Base-by-base conservation (phyloP, 2,329 filamentous ascomycete species). In the Fusarium sp. region DNA sequence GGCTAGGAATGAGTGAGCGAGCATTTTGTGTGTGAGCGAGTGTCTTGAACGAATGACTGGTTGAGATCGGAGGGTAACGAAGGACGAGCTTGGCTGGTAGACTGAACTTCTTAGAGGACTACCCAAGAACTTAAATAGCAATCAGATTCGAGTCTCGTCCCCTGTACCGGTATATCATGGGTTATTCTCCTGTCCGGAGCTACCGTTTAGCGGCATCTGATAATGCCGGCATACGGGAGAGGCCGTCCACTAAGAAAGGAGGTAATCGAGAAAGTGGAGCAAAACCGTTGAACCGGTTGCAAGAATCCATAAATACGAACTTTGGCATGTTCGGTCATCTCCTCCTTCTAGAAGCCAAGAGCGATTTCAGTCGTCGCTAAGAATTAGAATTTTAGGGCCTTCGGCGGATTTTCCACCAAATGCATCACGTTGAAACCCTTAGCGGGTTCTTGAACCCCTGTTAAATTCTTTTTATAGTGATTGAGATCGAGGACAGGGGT, bases 301-400 rank as follows among this genome's bases (percentile, higher is more conserved):
- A 17, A 35, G 33, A 13, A 44, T 45, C 49, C 20, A 42, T 33
- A 25, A 55, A 49, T 47, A 68, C 63, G 65, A 68, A 17, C 31
- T 54, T 4, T 5, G 4, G 4, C 14, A 6, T 46, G 1, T 4
- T 54, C 54, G 63, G 47, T 8, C 27, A 39, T 45, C 9, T 41
- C 22, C 53, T 46, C 2, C 20, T 68, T 68, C 27, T 8, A 63
- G 55, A 45, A 68, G 56, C 17, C 36, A 44, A 62, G 49, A 25
- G 27, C 42, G 36, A 18, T 20, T 38, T 36, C 1, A 29, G 13
- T 18, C 4, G 4, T n/a, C 49, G 33, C 31, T 52, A 52, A 52
- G 18, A 15, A 27, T 52, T 25, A 14, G 6, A 22, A 22, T 29
- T 44, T 10, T 17, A 12, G 31, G 25, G 20, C 22, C 7, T 17